Percentiles rank a stretch among this genome's conserved stretches.
These are phyloP conservation scores for Cytospora mali DNA, from an alignment of 2,329 filamentous ascomycete species.

Conservation along the genomic window DNA sequence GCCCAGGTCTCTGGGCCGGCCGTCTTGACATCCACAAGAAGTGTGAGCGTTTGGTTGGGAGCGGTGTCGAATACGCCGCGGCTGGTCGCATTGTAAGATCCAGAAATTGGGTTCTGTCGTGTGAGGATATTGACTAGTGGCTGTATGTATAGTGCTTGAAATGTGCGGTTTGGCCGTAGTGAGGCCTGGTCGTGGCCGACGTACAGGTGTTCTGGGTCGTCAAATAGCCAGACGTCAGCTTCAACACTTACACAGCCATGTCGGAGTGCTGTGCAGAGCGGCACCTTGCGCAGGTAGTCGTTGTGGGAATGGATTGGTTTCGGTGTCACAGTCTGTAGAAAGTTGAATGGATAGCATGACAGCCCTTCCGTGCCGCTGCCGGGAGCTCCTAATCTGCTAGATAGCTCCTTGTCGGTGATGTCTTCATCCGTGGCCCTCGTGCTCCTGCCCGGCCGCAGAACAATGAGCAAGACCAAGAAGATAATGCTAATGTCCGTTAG, in stretches of 20 bases:
- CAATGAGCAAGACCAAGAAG: constrained; percentile 26
- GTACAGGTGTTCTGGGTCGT: constrained; percentile 51
- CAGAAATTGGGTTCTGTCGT: constrained; percentile 51
- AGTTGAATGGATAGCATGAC: constrained; percentile 52
- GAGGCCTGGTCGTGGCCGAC: constrained; percentile 64
- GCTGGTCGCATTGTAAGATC: constrained; percentile 47
- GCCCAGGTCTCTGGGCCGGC: constrained; percentile 54
- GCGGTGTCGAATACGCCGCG: constrained; percentile 60
- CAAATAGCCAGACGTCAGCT: constrained; percentile 68
- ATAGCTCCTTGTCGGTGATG: constrained; percentile 34
- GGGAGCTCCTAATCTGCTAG: constrained; percentile 41
- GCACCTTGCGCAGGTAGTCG: constrained; percentile 68
- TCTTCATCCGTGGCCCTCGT: constrained; percentile 27
- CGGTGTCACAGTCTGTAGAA: constrained; percentile 52
- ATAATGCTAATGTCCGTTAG: constrained; percentile 13
- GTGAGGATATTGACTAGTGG: constrained; percentile 63
- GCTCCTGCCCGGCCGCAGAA: constrained; percentile 26
- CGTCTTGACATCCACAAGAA: constrained; percentile 73
- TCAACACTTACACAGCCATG: constrained; percentile 66
- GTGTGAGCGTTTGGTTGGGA: constrained; percentile 56
- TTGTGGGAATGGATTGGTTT: constrained; percentile 69
- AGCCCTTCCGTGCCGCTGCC: constrained; percentile 43
- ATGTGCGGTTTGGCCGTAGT: constrained; percentile 58
- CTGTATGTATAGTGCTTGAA: constrained; percentile 65
- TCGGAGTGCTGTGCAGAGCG: constrained; percentile 63